Evolutionary conservation across 192 early-diverging fungal species (phyloP).

Genomic region (Lobosporangium transversale): DNA sequence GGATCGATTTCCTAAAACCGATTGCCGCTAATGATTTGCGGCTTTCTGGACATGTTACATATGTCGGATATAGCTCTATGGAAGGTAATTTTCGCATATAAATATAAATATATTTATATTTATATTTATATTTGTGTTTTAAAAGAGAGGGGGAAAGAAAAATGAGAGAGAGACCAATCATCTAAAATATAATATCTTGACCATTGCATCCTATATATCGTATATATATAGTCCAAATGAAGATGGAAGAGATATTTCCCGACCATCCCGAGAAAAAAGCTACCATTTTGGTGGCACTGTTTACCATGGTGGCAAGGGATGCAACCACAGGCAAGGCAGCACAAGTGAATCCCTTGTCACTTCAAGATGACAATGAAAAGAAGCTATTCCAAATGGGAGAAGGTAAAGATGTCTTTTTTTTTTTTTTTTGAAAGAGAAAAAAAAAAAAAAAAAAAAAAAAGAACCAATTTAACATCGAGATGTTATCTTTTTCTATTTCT

Average conservation of each 20-base stretch:
- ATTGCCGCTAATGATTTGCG: conserved; percentile 77
- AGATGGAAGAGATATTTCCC: conserved; percentile 64
- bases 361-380: conserved; percentile 80
- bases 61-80: conserved; percentile 89
- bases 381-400: conserved; percentile 75
- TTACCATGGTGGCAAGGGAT: conserved; percentile 90
- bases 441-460: too few relatives aligned
- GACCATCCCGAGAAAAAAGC: conserved; percentile 34
- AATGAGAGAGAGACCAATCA: background rate
- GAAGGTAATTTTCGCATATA: too few relatives aligned
- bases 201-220: background rate
- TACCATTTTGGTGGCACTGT: conserved; percentile 79
- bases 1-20: conserved; percentile 78
- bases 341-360: conserved; percentile 75
- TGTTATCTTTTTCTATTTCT: background rate
- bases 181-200: background rate
- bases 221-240: conserved; percentile 74
- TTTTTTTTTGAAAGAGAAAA: too few relatives aligned
- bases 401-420: conserved; percentile 25
- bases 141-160: background rate
- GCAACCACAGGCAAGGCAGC: conserved; percentile 73
- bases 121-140: too few relatives aligned
- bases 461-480: too few relatives aligned
- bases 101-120: too few relatives aligned
- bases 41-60: conserved; percentile 85